Evolutionary conservation across 2,329 filamentous ascomycete species (phyloP).

Genomic region (Penicillium fuscoglaucum): DNA sequence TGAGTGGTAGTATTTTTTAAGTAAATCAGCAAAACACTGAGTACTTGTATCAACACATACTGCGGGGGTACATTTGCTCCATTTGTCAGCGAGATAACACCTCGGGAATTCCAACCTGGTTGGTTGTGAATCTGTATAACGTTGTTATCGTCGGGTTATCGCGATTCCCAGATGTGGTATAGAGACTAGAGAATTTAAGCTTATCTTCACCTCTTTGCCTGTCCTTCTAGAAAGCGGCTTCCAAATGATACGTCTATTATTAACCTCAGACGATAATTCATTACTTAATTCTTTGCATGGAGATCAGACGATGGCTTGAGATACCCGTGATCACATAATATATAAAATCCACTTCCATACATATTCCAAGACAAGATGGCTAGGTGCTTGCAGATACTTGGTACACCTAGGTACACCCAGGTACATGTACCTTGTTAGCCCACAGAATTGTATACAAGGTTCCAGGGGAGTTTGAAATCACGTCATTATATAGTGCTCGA

Average conservation of each 20-base stretch:
- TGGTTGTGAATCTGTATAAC: background rate
- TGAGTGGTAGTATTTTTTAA: background rate
- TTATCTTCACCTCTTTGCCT: background rate
- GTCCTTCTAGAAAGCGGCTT: background rate
- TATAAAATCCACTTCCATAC: background rate
- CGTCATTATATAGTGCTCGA: too few species aligned
- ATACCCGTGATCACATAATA: background rate
- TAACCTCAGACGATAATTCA: too few species aligned
- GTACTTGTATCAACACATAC: background rate
- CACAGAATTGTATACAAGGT: too few species aligned
- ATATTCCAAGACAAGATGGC: background rate
- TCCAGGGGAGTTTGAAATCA: too few species aligned
- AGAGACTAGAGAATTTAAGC: constrained; percentile 4
- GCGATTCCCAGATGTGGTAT: background rate
- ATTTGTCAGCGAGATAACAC: constrained; percentile 11
- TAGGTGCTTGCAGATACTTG: background rate
- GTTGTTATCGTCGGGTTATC: background rate
- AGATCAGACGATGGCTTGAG: background rate
- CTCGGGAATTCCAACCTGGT: background rate
- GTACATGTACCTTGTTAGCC: too few species aligned
- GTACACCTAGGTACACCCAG: background rate
- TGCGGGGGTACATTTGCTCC: background rate
- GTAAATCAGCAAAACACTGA: background rate
- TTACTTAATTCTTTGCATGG: too few species aligned
- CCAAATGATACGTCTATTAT: too few species aligned